Conservation (phyloP, 352 stramenopile genomes). For the Salisapilia sapeloensis region DNA sequence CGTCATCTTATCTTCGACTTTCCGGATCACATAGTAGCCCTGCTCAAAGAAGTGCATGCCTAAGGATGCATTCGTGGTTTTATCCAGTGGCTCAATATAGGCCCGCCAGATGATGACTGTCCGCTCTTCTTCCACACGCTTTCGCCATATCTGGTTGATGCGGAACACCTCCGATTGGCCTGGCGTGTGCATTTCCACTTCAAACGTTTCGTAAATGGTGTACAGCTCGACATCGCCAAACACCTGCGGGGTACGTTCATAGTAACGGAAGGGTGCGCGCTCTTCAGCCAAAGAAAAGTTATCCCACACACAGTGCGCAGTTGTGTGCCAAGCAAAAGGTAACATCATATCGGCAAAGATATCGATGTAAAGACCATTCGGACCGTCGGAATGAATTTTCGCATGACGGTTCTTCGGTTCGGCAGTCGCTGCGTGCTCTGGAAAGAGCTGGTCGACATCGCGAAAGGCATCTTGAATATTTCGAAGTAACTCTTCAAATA, state of each 20-base stretch:
- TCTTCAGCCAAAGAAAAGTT: conserved; percentile 23
- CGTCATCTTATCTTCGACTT: conserved; percentile 2
- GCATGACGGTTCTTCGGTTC: conserved; percentile 16
- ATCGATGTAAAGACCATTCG: conserved; percentile 20
- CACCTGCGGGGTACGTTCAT: too few relatives aligned
- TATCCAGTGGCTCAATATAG: conserved; percentile 17
- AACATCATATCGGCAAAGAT: conserved; percentile 28
- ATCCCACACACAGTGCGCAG: conserved; percentile 17
- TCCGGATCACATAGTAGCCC: conserved; percentile 20
- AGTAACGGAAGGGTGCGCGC: conserved; percentile 17
- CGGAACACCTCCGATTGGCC: too few relatives aligned
- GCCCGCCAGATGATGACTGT: conserved; percentile 26
- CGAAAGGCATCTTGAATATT: conserved; percentile 15
- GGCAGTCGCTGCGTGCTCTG: conserved; percentile 6
- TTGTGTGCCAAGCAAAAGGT: conserved; percentile 15
- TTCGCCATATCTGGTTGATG: conserved; percentile 14
- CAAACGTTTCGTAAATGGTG: too few relatives aligned
- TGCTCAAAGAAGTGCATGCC: conserved; percentile 24
- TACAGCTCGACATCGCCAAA: too few relatives aligned
- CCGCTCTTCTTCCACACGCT: conserved; percentile 13
- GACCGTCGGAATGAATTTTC: conserved; percentile 12
- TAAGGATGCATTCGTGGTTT: too few relatives aligned
- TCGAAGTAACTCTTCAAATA: conserved; percentile 16
- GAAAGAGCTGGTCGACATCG: conserved; percentile 20
- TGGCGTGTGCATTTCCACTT: too few relatives aligned